Conservation (phyloP, 148 eudicot species). For the Pharnaceum exiguum region DNA sequence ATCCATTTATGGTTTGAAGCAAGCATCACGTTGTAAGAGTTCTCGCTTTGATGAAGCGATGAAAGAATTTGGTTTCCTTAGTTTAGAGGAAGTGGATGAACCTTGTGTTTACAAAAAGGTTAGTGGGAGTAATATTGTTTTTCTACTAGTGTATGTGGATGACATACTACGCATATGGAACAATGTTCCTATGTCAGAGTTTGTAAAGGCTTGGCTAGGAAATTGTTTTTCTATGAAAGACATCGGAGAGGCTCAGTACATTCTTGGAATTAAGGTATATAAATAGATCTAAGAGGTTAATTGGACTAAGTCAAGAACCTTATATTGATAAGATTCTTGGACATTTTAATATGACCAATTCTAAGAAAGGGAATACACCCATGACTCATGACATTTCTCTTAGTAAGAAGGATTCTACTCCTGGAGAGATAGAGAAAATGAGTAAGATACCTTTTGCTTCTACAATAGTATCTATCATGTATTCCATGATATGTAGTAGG, state of each 20-base stretch:
- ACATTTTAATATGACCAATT: not conserved
- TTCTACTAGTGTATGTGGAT: no score
- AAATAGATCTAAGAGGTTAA: not conserved
- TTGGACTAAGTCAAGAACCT: not conserved
- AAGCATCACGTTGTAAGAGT: no score
- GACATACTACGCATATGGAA: not conserved
- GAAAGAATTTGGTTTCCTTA: no score
- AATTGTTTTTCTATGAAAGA: not conserved
- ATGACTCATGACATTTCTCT: not conserved
- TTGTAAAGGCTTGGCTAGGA: not conserved
- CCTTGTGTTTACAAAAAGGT: not conserved
- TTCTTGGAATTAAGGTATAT: not conserved
- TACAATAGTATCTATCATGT: slow-evolving; percentile 1
- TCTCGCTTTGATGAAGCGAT: no score
- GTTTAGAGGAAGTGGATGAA: no score
- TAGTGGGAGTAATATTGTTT: not conserved
- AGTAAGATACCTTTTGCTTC: not conserved
- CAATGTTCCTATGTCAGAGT: not conserved
- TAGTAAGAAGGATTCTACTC: not conserved
- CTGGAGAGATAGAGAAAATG: not conserved
- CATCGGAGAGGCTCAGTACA: not conserved
- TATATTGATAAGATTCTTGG: not conserved
- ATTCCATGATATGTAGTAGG: not conserved
- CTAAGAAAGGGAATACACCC: not conserved
- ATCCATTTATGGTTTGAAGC: no score